These are phyloP conservation scores for Penstemon eatonii DNA, from an alignment of 257 asterid genomes.

Conservation along the genomic window DNA sequence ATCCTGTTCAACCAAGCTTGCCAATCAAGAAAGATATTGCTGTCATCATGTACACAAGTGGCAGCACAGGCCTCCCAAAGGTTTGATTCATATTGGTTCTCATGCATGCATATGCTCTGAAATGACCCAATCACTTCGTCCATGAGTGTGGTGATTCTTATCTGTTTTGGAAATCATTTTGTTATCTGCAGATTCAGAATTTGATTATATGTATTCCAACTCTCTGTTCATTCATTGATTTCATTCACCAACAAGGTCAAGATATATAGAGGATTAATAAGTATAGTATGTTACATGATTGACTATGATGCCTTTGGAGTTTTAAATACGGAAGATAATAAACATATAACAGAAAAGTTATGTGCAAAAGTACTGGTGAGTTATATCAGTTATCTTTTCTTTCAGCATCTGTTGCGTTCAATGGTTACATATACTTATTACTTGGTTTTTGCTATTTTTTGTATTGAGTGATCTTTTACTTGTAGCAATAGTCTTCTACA, in stretches of 20 bases:
- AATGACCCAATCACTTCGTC: conserved; percentile 12
- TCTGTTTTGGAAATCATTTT: conserved; percentile 21
- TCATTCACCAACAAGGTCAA: background rate
- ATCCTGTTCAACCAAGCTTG: conserved; percentile 51
- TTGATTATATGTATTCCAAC: conserved; percentile 13
- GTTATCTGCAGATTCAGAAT: conserved; percentile 16
- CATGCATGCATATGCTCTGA: conserved; percentile 16
- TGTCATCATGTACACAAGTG: conserved; percentile 95
- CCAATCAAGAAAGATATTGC: conserved; percentile 83
- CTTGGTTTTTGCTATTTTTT: background rate
- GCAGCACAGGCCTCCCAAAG: conserved; percentile 96
- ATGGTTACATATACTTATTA: background rate
- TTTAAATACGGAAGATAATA: background rate
- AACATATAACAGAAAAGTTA: background rate
- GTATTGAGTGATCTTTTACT: conserved; percentile 21
- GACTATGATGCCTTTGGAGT: conserved; percentile 13
- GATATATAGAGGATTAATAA: conserved; percentile 9
- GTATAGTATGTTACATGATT: conserved; percentile 1
- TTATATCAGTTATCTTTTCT: background rate
- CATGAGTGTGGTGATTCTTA: conserved; percentile 25
- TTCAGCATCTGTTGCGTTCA: background rate
- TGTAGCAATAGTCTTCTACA: conserved; percentile 17
- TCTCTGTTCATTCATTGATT: background rate
- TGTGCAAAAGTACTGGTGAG: background rate
- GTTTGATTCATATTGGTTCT: conserved; percentile 35